phyloP scores from a whole-genome alignment of 2,329 filamentous ascomycete species.

The Hymenoscyphus infarciens region DNA sequence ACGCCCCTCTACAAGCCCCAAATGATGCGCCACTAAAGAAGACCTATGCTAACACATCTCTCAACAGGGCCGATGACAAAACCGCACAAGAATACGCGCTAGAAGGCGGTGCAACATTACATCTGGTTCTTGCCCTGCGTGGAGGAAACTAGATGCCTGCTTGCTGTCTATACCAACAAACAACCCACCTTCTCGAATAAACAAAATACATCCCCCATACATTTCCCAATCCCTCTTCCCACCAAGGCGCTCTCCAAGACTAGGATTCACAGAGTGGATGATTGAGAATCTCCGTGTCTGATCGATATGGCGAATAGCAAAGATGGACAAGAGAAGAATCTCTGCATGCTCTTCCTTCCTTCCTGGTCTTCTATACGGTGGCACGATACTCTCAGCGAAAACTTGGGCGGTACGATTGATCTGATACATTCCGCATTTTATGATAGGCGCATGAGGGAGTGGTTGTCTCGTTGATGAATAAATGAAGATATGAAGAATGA shows the following conservation, averaged over 20 bases:
- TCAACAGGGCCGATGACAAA: constrained; percentile 86
- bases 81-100: constrained; percentile 87
- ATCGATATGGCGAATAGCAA: background rate
- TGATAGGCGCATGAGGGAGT: background rate
- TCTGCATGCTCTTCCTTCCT: background rate
- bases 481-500: constrained; percentile 2
- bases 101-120: constrained; percentile 86
- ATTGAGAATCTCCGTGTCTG: background rate
- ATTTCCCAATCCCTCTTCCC: background rate
- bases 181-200: too few relatives aligned
- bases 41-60: background rate
- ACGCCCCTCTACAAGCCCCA: too few relatives aligned
- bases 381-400: background rate
- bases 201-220: background rate
- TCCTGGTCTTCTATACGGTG: background rate
- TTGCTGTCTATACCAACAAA: background rate
- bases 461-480: background rate
- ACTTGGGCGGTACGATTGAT: background rate
- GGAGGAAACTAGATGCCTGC: constrained; percentile 53
- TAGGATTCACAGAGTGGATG: too few relatives aligned
- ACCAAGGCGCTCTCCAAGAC: too few relatives aligned
- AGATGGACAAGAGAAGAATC: background rate
- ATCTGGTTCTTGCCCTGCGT: constrained; percentile 90
- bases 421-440: background rate
- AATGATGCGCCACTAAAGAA: too few relatives aligned